phyloP scores from a whole-genome alignment of 2,329 filamentous ascomycete species.

The Rosellinia necatrix region DNA sequence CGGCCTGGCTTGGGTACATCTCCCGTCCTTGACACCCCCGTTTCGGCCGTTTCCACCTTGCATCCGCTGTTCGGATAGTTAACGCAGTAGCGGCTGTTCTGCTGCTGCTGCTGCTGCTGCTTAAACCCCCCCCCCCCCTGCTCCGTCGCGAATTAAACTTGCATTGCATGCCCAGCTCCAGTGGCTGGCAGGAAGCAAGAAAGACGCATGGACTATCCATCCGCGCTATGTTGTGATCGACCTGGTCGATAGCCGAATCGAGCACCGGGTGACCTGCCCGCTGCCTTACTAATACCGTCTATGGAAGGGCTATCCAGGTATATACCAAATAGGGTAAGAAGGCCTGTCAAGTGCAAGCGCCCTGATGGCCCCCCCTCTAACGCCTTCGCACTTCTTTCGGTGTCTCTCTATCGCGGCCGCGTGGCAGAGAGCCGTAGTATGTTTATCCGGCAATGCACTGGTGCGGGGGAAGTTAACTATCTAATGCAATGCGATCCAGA shows the following conservation, averaged over 20 bases:
- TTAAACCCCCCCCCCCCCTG: neutral
- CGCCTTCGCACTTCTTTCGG: too few relatives aligned
- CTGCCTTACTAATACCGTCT: constrained; percentile 10
- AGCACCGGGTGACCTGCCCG: constrained; percentile 23
- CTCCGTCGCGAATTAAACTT: constrained; percentile 25
- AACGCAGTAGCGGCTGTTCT: constrained; percentile 17
- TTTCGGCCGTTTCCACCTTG: constrained; percentile 26
- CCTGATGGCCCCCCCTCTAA: too few relatives aligned
- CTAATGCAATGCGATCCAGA: too few relatives aligned
- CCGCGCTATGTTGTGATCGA: constrained; percentile 16
- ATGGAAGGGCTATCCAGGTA: too few relatives aligned
- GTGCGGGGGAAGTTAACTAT: too few relatives aligned
- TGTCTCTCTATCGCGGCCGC: too few relatives aligned
- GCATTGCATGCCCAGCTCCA: constrained; percentile 25
- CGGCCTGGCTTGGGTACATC: constrained; percentile 8
- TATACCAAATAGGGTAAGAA: too few relatives aligned
- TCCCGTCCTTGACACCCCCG: constrained; percentile 17
- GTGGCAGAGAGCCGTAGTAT: too few relatives aligned
- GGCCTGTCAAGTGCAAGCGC: too few relatives aligned
- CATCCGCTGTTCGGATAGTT: constrained; percentile 24
- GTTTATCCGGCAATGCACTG: too few relatives aligned
- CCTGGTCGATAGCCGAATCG: constrained; percentile 9
- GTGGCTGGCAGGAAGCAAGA: constrained; percentile 4
- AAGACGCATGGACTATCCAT: constrained; percentile 3
- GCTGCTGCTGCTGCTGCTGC: neutral